These are phyloP conservation scores for Fusarium irregulare DNA, from an alignment of 2,329 filamentous ascomycete species.

Conservation along the genomic window DNA sequence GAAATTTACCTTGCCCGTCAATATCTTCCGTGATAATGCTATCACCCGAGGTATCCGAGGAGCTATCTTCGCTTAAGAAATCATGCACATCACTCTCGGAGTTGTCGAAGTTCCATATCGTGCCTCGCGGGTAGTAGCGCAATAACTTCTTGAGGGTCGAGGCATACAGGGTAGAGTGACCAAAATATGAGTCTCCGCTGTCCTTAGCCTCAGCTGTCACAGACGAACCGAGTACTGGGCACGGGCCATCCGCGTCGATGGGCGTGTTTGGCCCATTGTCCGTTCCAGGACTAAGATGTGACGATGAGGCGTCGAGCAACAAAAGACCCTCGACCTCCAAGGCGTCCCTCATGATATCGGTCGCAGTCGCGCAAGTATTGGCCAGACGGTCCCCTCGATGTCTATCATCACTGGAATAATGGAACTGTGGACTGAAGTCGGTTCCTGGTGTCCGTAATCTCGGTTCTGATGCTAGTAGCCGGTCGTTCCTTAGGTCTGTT, in stretches of 20 bases:
- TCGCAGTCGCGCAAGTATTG: neutral
- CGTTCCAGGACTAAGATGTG: neutral
- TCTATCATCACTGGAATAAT: neutral
- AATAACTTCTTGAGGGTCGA: neutral
- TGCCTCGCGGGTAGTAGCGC: neutral
- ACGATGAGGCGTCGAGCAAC: neutral
- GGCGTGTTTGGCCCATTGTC: neutral
- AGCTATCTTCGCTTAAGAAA: neutral
- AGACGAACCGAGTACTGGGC: neutral
- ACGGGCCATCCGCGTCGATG: neutral
- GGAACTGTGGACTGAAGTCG: neutral
- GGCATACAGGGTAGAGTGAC: neutral
- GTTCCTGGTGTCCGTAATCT: neutral
- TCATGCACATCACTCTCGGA: neutral
- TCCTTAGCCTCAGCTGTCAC: neutral
- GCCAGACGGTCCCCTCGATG: neutral
- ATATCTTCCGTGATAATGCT: neutral
- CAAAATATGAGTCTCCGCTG: neutral
- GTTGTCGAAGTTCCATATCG: neutral
- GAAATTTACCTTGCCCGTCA: neutral
- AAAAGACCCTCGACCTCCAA: neutral
- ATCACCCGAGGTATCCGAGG: neutral
- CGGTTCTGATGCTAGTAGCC: neutral
- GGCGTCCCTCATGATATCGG: neutral
- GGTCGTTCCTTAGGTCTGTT: neutral